Evolutionary conservation across 164 flowering plant species (phyloP).

Genomic region (Nymphaea colorata): DNA sequence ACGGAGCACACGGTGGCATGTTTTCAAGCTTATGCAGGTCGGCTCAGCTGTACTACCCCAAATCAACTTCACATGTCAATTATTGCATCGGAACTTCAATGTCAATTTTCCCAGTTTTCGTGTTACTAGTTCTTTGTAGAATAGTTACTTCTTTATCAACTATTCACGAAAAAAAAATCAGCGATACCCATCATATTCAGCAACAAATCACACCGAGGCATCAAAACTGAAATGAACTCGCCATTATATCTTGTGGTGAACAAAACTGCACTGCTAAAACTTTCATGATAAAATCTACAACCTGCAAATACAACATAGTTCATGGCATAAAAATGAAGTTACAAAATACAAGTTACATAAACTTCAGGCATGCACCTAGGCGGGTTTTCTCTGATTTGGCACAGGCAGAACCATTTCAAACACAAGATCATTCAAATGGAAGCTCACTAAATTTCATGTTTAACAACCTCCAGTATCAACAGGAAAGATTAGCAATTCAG

Average conservation of each 20-base stretch:
- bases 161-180: too few species aligned
- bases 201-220: too few species aligned
- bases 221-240: too few species aligned
- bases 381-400: neutral
- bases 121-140: neutral
- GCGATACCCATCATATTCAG: neutral
- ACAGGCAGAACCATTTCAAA: neutral
- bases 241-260: neutral
- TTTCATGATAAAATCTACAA: too few species aligned
- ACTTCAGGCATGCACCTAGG: neutral
- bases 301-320: neutral
- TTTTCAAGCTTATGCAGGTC: too few species aligned
- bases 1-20: too few species aligned
- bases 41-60: too few species aligned
- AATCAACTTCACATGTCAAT: too few species aligned
- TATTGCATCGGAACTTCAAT: too few species aligned
- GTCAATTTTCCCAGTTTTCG: neutral
- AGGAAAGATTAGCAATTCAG: constrained; percentile 15
- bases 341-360: neutral
- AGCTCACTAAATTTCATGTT: too few species aligned
- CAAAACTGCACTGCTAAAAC: neutral
- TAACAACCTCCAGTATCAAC: too few species aligned
- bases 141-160: neutral
- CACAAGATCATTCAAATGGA: neutral
- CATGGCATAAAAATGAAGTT: neutral